Evolutionary conservation across 2,329 filamentous ascomycete species (phyloP), one percentile per base, ranked within the genome.

Genomic region (Sporothrix sp.): DNA sequence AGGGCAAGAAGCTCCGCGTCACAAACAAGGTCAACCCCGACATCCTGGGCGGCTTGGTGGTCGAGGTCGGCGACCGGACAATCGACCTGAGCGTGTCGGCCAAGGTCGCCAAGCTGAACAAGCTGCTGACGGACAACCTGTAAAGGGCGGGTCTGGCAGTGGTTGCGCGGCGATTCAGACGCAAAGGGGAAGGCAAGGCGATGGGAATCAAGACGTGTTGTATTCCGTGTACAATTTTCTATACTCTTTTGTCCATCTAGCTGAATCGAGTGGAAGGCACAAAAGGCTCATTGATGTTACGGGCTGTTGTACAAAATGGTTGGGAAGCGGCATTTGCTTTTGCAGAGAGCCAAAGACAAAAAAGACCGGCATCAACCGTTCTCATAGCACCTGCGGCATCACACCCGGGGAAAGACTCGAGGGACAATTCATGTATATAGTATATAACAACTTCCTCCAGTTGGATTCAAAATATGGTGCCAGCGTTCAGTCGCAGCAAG

Each of bases 61-160:
- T 98, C 65, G 91, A 97, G 75, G 85, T 97, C 61, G 91, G 90
- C 65, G 91, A 97, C 79, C 86, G 91, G 67, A 97, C 91, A 69
- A 95, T 98, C 67, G 93, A 98, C 73, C 85, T 96, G 62, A 93
- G 85, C 72, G 90, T 98, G 65, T 91, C 91, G 45, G 78, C 86
- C 68, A 94, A 91, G 80, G 85, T 98, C 71, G 80, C 87, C 69
- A 95, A 89, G 82, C 87, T 98, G 81, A 98, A 98, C 87, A 98
- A 97, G 85, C 84, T 95, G 69, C 85, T 98, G 67, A 90, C 80
- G 62, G 93, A 98, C 74, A 79, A 85, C 71, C 78, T 98, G 86
- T 98, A 95, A 87, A 89, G 60, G 20, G 25, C 16, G n/a, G 14
- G 23, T 23, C 7, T 7, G n/a, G 25, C 9, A 2, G 20, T 27